Conservation (phyloP, 768 basidiomycete genomes). For the Podaxis sp. region DNA sequence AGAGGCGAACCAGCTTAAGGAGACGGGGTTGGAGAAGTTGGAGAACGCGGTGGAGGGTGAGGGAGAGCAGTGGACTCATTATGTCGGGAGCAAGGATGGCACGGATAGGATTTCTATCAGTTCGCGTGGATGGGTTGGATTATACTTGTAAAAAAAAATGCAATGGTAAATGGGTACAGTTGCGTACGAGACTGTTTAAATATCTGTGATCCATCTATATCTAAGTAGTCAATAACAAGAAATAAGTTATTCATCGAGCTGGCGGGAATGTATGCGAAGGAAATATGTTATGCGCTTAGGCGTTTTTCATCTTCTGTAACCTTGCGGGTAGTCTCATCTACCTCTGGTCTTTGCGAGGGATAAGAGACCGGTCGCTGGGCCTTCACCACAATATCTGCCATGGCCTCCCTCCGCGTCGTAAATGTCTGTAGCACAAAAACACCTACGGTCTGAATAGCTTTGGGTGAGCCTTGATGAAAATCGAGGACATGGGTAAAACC, state of each 20-base stretch:
- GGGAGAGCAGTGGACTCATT: conserved; percentile 36
- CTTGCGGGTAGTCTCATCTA: not conserved
- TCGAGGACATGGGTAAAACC: not conserved
- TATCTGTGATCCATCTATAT: too few species aligned
- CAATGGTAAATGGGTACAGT: too few species aligned
- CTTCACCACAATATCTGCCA: conserved; percentile 18
- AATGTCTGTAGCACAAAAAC: conserved; percentile 22
- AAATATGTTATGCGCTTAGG: conserved; percentile 5
- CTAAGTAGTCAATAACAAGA: not conserved
- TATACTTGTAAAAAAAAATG: conserved; percentile 33
- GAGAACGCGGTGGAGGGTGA: conserved; percentile 9
- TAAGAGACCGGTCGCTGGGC: conserved; percentile 9
- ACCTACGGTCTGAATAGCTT: conserved; percentile 15
- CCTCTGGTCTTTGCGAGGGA: not conserved
- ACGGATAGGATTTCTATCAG: conserved; percentile 33
- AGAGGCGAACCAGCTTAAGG: conserved; percentile 31
- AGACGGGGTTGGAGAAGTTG: conserved; percentile 26
- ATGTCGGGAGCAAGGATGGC: conserved; percentile 34
- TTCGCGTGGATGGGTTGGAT: conserved; percentile 43
- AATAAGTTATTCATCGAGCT: not conserved
- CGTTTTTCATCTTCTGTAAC: conserved; percentile 11
- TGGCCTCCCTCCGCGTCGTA: conserved; percentile 20
- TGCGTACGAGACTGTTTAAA: too few species aligned
- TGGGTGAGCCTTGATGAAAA: too few species aligned
- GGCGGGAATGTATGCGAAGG: not conserved